A percentile compares a stretch with the other conserved stretches of the same genome.
Conservation (phyloP, 257 asterid genomes). For the Solanum piurae region DNA sequence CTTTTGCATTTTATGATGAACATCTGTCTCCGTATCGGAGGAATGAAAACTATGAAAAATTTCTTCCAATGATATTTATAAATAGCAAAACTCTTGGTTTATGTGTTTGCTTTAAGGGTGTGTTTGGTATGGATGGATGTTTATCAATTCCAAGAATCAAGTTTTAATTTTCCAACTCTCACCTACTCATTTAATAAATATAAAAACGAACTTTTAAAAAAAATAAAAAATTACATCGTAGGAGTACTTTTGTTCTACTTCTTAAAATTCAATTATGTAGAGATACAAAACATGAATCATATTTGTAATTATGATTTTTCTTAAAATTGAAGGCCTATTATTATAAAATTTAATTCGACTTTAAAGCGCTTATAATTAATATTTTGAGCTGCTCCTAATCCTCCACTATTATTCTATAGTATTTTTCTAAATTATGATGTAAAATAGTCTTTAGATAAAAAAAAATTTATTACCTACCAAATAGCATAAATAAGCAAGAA, state of each 20-base stretch:
- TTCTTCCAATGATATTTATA: neutral
- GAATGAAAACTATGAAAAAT: neutral
- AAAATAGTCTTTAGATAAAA: too few relatives aligned
- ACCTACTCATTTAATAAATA: too few relatives aligned
- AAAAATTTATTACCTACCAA: neutral
- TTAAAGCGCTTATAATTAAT: too few relatives aligned
- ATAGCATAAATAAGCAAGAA: too few relatives aligned
- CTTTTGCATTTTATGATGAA: neutral
- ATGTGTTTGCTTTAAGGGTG: neutral
- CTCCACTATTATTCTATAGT: too few relatives aligned
- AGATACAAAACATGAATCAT: neutral
- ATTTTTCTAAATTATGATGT: too few relatives aligned
- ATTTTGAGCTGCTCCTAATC: too few relatives aligned
- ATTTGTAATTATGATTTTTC: neutral
- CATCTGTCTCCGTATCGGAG: neutral
- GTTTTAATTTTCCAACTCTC: neutral
- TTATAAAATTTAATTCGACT: too few relatives aligned
- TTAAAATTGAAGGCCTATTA: neutral
- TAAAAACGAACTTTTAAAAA: too few relatives aligned
- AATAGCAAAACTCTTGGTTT: neutral
- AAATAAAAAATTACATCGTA: neutral
- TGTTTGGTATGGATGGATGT: neutral
- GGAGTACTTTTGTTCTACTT: neutral
- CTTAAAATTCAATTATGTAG: neutral
- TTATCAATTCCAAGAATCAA: neutral